A percentile compares a stretch with the other conserved stretches of the same genome.
phyloP scores from a whole-genome alignment of 2,329 filamentous ascomycete species.

The Diaporthe vaccinii region DNA sequence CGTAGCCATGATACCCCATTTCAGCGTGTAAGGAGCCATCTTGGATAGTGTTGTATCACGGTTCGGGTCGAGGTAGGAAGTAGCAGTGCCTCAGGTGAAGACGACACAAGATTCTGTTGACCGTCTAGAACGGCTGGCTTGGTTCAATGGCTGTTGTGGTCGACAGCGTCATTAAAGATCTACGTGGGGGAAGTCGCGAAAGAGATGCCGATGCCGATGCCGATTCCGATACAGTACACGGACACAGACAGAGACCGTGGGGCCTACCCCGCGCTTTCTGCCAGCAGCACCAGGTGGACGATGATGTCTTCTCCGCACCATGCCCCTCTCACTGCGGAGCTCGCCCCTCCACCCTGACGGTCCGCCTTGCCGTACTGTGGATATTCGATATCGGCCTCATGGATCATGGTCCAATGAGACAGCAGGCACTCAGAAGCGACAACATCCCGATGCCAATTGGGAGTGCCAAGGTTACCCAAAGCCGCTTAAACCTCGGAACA shows the following conservation, averaged over 20 bases:
- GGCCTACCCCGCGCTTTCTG: constrained; percentile 10
- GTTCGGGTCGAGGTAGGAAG: not conserved
- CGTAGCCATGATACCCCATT: constrained; percentile 74
- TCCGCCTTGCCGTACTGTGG: not conserved
- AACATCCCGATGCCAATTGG: not conserved
- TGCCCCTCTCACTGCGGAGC: constrained; percentile 10
- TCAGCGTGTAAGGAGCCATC: constrained; percentile 64
- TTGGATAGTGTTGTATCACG: not conserved
- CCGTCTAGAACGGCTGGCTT: not conserved
- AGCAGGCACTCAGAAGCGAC: not conserved
- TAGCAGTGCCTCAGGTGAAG: not conserved
- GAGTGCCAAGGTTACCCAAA: too few species aligned
- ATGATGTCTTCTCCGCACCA: constrained; percentile 24
- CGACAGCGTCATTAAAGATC: not conserved
- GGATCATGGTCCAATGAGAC: not conserved
- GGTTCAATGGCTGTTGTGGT: not conserved
- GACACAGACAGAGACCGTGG: not conserved
- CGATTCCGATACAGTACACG: not conserved
- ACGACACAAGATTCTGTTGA: not conserved
- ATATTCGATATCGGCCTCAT: not conserved
- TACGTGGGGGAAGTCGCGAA: not conserved
- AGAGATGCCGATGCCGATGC: constrained; percentile 3
- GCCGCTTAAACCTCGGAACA: not conserved
- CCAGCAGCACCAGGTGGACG: not conserved
- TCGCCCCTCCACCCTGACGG: constrained; percentile 9